A percentile compares a stretch with the other conserved stretches of the same genome.
These are phyloP conservation scores for Phlyctochytrium bullatum DNA, from an alignment of 192 early-diverging fungal genomes.

Conservation along the genomic window DNA sequence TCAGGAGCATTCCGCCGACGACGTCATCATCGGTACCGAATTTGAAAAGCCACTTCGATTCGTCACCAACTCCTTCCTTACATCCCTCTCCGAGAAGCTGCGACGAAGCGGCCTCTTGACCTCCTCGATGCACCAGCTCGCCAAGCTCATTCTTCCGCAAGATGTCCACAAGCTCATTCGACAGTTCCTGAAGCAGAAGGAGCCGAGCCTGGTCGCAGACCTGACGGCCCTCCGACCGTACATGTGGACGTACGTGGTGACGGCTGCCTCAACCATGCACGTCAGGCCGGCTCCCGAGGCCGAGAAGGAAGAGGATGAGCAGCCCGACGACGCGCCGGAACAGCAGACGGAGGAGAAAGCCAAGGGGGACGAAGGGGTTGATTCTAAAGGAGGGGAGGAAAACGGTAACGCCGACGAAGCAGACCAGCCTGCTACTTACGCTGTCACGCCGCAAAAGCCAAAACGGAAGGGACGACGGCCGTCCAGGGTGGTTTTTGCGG, in stretches of 20 bases:
- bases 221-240: background rate
- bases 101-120: background rate
- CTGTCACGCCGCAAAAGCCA: too few species aligned
- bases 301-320: background rate
- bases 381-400: too few species aligned
- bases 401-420: too few species aligned
- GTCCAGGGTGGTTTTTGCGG: too few species aligned
- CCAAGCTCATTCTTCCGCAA: background rate
- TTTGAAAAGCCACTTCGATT: slow-evolving; percentile 53
- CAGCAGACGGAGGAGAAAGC: too few species aligned
- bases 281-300: background rate
- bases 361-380: too few species aligned
- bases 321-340: background rate
- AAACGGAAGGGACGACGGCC: too few species aligned
- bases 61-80: background rate
- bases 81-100: too few species aligned
- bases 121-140: background rate
- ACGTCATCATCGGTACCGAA: slow-evolving; percentile 73
- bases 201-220: background rate
- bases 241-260: background rate
- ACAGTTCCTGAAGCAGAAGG: background rate
- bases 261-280: background rate
- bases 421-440: too few species aligned
- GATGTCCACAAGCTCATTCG: background rate
- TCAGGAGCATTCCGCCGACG: slow-evolving; percentile 54